phyloP scores from a whole-genome alignment of 2,329 filamentous ascomycete genomes.

The Sarocladium kiliense region DNA sequence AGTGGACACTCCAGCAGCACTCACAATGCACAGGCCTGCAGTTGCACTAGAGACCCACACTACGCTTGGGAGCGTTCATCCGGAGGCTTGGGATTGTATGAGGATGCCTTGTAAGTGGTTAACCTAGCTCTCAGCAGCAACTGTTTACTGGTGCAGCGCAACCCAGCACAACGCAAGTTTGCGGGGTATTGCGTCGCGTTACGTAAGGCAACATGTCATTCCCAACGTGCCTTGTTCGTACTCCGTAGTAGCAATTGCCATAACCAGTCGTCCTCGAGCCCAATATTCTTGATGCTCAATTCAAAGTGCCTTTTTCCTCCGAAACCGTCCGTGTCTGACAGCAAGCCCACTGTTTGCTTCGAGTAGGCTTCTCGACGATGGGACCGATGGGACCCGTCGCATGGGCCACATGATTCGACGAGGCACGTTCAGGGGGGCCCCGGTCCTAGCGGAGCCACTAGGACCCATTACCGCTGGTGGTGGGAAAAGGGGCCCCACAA shows the following conservation, averaged over 20 bases:
- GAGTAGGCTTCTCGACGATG: not conserved
- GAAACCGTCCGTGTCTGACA: constrained; percentile 4
- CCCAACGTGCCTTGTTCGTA: too few species aligned
- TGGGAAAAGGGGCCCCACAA: not conserved
- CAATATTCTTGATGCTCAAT: too few species aligned
- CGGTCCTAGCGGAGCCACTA: not conserved
- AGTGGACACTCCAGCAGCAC: too few species aligned
- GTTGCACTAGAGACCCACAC: not conserved
- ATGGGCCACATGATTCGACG: constrained; percentile 5
- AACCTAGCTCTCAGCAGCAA: too few species aligned
- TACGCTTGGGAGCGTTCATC: constrained; percentile 3
- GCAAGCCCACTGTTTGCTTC: constrained; percentile 3
- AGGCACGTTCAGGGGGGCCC: not conserved
- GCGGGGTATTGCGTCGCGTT: not conserved
- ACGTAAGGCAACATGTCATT: not conserved
- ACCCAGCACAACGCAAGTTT: not conserved
- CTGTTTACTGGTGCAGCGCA: too few species aligned
- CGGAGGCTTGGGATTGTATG: not conserved
- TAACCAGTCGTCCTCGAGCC: too few species aligned
- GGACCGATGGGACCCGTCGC: not conserved
- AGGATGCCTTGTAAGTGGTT: not conserved
- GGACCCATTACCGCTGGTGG: not conserved
- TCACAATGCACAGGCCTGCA: too few species aligned
- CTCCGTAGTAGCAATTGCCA: too few species aligned
- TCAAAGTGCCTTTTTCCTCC: too few species aligned